Evolutionary conservation across 345 rosid genomes (phyloP).

Genomic region (Populus deltoides): DNA sequence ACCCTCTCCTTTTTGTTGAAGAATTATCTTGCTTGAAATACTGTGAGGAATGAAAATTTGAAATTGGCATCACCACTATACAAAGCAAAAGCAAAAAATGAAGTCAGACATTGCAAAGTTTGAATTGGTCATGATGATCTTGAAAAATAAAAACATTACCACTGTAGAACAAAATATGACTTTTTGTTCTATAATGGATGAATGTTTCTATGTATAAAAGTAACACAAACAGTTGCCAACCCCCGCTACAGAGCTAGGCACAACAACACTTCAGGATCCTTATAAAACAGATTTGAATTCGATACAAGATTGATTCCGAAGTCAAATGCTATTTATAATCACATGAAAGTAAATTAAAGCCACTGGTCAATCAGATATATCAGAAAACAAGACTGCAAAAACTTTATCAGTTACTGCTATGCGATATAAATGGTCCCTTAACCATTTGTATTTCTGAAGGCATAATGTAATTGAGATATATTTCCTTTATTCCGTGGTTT

Average conservation of each 20-base stretch:
- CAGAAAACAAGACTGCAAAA: neutral
- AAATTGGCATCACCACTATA: too few species aligned
- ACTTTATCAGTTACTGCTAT: neutral
- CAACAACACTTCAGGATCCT: neutral
- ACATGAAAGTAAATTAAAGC: neutral
- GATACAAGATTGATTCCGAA: neutral
- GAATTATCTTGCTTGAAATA: neutral
- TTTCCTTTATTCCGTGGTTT: neutral
- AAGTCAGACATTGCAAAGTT: neutral
- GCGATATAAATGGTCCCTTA: too few species aligned
- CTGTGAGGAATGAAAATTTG: neutral
- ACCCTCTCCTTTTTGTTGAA: constrained; percentile 1
- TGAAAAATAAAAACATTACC: neutral
- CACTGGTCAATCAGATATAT: neutral
- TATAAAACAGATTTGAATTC: neutral
- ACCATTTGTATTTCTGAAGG: neutral
- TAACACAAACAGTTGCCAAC: too few species aligned
- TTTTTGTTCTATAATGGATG: too few species aligned
- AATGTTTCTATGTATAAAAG: too few species aligned
- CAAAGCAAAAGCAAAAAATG: too few species aligned
- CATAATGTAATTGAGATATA: neutral
- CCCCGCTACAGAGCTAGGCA: neutral
- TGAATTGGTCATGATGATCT: constrained; percentile 6
- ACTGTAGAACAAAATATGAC: too few species aligned
- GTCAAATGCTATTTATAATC: neutral